Evolutionary conservation across 192 early-diverging fungal genomes (phyloP).

Genomic region (Pecoramyces ruminantium): DNA sequence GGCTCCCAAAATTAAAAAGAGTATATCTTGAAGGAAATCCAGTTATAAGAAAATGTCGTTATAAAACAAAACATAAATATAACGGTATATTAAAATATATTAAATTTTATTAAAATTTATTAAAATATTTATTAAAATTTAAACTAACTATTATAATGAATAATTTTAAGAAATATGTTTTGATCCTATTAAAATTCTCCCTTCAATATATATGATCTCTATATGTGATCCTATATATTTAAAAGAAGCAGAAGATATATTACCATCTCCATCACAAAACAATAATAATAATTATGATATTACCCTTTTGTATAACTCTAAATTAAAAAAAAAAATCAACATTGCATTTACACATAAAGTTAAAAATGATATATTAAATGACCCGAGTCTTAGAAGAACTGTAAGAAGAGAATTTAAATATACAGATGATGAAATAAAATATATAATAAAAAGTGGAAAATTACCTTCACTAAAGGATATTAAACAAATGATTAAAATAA

Average conservation of each 20-base stretch:
- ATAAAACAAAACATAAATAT: not conserved
- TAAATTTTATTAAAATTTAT: conserved; percentile 1
- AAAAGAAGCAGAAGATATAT: conserved; percentile 1
- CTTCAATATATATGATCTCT: conserved; percentile 1
- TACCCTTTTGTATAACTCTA: not conserved
- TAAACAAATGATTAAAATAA: conserved; percentile 17
- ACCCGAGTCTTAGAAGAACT: not conserved
- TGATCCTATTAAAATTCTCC: not conserved
- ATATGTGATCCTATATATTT: conserved; percentile 1
- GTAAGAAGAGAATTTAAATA: conserved; percentile 17
- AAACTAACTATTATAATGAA: too few relatives aligned
- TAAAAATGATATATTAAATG: not conserved
- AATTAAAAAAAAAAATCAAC: not conserved
- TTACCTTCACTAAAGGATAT: conserved; percentile 1
- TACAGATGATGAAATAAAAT: conserved; percentile 25
- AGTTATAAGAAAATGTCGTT: conserved; percentile 9
- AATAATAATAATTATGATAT: not conserved
- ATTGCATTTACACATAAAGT: conserved; percentile 9
- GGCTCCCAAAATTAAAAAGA: conserved; percentile 13
- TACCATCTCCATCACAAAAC: not conserved
- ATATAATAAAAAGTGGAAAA: conserved; percentile 18
- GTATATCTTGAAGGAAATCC: conserved; percentile 33
- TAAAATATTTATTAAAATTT: too few relatives aligned
- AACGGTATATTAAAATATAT: not conserved
- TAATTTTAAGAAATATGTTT: not conserved